A percentile compares a stretch with the other conserved stretches of the same genome.
These are phyloP conservation scores for Cavenderia fasciculata DNA, from an alignment of 78 protist genomes.

Conservation along the genomic window DNA sequence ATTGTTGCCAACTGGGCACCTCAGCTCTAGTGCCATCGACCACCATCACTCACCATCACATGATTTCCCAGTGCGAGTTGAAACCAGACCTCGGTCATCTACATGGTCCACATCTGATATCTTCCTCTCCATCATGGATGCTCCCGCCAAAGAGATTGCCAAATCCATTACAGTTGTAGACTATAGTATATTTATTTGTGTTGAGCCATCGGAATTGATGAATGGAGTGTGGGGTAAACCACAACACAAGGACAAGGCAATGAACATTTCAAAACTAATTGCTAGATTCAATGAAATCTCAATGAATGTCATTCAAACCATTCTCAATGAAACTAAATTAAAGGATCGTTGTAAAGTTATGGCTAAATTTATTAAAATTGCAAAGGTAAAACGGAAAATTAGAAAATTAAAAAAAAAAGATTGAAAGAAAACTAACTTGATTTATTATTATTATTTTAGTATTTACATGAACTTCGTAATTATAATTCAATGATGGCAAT, in stretches of 20 bases:
- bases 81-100: constrained; percentile 46
- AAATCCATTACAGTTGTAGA: constrained; percentile 53
- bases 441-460: too few species aligned
- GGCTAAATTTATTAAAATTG: constrained; percentile 73
- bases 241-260: constrained; percentile 41
- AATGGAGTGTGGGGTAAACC: constrained; percentile 78
- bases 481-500: constrained; percentile 76
- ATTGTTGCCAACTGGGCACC: background rate
- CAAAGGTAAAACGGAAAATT: too few species aligned
- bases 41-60: background rate
- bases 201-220: constrained; percentile 61
- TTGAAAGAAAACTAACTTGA: too few species aligned
- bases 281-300: constrained; percentile 59
- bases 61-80: background rate
- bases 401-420: too few species aligned
- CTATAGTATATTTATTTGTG: constrained; percentile 50
- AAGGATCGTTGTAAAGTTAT: constrained; percentile 72
- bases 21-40: background rate
- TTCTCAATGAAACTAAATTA: constrained; percentile 44
- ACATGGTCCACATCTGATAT: constrained; percentile 59
- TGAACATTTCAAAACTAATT: constrained; percentile 43
- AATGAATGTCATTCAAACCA: constrained; percentile 69
- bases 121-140: constrained; percentile 66
- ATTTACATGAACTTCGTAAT: constrained; percentile 35
- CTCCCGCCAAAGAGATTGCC: constrained; percentile 68